These are phyloP conservation scores for Melampsora abietis-canadensis DNA, from an alignment of 1,284 basidiomycete genomes.

Conservation along the genomic window DNA sequence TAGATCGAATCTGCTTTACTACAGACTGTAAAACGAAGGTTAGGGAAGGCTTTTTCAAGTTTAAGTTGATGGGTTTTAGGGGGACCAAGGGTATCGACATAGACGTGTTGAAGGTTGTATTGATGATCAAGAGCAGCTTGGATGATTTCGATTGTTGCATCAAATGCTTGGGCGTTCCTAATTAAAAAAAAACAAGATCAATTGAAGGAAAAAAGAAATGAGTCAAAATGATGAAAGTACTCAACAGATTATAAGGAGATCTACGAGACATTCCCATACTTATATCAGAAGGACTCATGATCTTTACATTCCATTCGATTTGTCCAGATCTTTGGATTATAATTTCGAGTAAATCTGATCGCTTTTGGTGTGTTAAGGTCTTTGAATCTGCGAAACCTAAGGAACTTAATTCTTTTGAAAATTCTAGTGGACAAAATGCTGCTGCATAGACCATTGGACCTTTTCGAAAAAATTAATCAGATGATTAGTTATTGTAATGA, in stretches of 20 bases:
- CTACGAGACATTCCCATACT: conserved; percentile 83
- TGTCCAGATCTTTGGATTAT: conserved; percentile 46
- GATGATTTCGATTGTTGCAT: conserved; percentile 66
- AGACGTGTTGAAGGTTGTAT: conserved; percentile 62
- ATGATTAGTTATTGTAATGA: conserved; percentile 9
- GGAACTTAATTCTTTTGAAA: conserved; percentile 68
- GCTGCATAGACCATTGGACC: conserved; percentile 89
- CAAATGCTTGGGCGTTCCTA: conserved; percentile 80
- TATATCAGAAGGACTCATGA: conserved; percentile 85
- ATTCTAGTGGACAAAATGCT: conserved; percentile 81
- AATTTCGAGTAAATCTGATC: conserved; percentile 52
- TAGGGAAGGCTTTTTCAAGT: conserved; percentile 73
- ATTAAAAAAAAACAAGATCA: not conserved
- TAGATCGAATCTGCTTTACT: conserved; percentile 91
- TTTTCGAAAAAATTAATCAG: conserved; percentile 30
- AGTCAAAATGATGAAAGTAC: not conserved
- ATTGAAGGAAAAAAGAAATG: not conserved
- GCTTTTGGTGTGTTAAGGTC: conserved; percentile 65
- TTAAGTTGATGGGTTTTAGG: conserved; percentile 78
- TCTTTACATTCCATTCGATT: conserved; percentile 76
- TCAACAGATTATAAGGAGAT: conserved; percentile 73
- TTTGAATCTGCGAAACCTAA: conserved; percentile 98
- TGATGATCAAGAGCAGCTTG: conserved; percentile 5
- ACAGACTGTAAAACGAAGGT: conserved; percentile 79
- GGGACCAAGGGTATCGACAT: conserved; percentile 89